Percentiles rank a stretch among this genome's conserved stretches.
Evolutionary conservation across 495 filamentous ascomycete species (phyloP).

Genomic region (Neurospora sp.): DNA sequence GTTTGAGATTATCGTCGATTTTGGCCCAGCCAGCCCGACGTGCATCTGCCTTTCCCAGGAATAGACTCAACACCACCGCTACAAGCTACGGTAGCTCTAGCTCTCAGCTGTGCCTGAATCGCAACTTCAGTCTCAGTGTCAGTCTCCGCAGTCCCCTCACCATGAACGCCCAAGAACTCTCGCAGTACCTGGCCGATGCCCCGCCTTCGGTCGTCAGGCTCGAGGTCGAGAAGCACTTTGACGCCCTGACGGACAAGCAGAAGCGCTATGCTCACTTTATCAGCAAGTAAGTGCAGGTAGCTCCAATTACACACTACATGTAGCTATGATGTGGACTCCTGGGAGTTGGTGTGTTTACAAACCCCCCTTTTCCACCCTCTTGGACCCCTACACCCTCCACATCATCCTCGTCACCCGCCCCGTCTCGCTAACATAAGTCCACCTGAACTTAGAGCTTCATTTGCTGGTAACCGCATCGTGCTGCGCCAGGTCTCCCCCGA

Average conservation of each 20-base stretch:
- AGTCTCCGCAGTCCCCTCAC: conserved; percentile 3
- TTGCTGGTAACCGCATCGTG: conserved; percentile 74
- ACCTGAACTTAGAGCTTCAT: conserved; percentile 55
- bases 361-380: background rate
- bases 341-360: background rate
- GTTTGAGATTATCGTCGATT: conserved; percentile 5
- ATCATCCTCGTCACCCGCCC: background rate
- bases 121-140: background rate
- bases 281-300: conserved; percentile 48
- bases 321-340: background rate
- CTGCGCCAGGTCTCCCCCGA: conserved; percentile 85
- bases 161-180: conserved; percentile 43
- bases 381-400: background rate
- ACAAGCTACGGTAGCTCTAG: background rate
- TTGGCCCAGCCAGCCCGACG: background rate
- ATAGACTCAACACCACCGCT: conserved; percentile 4
- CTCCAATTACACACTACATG: background rate
- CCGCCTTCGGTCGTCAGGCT: conserved; percentile 80
- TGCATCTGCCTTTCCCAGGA: background rate
- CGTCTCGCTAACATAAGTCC: conserved; percentile 1
- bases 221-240: conserved; percentile 82
- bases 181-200: conserved; percentile 78
- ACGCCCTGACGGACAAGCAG: conserved; percentile 63
- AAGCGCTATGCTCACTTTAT: conserved; percentile 91
- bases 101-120: background rate